These are phyloP conservation scores for Agapanthus africanus DNA, from an alignment of 106 monocot genomes.

Conservation along the genomic window DNA sequence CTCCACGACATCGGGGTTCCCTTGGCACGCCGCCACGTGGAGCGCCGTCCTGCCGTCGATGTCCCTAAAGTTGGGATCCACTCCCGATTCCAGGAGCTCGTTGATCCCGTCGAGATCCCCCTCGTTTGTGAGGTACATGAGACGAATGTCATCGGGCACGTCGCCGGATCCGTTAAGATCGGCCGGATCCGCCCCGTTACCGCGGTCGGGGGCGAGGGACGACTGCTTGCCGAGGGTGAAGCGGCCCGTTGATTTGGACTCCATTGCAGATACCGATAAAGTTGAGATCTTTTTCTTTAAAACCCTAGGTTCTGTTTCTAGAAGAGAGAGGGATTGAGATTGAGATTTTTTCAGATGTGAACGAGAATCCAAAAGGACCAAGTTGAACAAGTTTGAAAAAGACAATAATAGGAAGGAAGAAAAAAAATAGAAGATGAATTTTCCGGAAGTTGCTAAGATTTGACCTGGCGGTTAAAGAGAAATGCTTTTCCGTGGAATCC, in stretches of 20 bases:
- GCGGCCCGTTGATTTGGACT: constrained; percentile 37
- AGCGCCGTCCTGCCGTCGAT: constrained; percentile 77
- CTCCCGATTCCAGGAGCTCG: constrained; percentile 55
- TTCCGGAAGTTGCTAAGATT: too few species aligned
- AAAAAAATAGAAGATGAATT: too few species aligned
- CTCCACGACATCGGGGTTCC: constrained; percentile 43
- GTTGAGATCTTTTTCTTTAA: too few species aligned
- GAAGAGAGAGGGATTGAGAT: too few species aligned
- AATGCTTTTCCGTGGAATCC: too few species aligned
- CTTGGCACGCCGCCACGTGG: constrained; percentile 91
- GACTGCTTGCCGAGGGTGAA: constrained; percentile 64
- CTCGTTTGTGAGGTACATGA: constrained; percentile 82
- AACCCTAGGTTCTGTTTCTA: too few species aligned
- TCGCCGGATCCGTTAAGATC: constrained; percentile 6
- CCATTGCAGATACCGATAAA: too few species aligned
- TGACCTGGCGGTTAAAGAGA: too few species aligned
- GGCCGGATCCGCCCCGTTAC: constrained; percentile 2
- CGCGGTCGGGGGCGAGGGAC: constrained; percentile 46
- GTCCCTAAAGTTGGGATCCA: constrained; percentile 57
- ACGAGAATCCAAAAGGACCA: too few species aligned
- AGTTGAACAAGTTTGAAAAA: too few species aligned
- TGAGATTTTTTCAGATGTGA: too few species aligned
- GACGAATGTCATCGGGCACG: constrained; percentile 32
- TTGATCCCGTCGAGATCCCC: constrained; percentile 63
- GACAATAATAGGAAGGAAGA: too few species aligned